Evolutionary conservation across 1,284 basidiomycete species (phyloP).

Genomic region (Apiotrichum akiyoshidainum): DNA sequence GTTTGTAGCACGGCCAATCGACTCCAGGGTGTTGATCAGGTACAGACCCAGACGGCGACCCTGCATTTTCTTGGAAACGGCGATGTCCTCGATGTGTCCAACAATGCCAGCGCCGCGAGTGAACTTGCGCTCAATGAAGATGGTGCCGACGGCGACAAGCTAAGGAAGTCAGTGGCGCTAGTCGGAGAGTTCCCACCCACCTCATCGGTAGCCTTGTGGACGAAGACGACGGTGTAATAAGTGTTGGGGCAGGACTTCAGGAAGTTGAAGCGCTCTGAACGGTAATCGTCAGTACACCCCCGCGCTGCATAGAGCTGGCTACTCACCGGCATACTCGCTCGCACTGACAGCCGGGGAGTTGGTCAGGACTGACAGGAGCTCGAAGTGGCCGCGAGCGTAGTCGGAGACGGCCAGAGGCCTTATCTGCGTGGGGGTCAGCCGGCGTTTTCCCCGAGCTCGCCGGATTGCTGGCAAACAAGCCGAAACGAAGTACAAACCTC

Average conservation of each 20-base stretch:
- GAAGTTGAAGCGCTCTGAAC: constrained; percentile 60
- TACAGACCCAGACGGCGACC: constrained; percentile 79
- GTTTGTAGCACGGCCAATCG: constrained; percentile 69
- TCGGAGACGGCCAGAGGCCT: constrained; percentile 89
- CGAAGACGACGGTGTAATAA: constrained; percentile 80
- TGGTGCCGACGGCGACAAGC: constrained; percentile 78
- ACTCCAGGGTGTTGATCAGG: constrained; percentile 78
- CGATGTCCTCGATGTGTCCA: constrained; percentile 97
- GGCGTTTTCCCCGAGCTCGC: not conserved
- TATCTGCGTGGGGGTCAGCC: constrained; percentile 57
- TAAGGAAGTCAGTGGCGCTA: constrained; percentile 37
- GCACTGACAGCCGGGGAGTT: constrained; percentile 69
- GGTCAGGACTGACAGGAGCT: constrained; percentile 78
- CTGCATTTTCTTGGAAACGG: constrained; percentile 80
- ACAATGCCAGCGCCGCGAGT: constrained; percentile 72
- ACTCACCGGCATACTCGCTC: constrained; percentile 57
- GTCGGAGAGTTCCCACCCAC: constrained; percentile 15
- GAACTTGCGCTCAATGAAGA: constrained; percentile 94
- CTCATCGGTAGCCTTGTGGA: constrained; percentile 68
- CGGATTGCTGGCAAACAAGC: not conserved
- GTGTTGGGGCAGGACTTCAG: constrained; percentile 55
- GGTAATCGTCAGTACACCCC: not conserved
- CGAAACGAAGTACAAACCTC: constrained; percentile 18
- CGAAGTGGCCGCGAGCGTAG: constrained; percentile 75
- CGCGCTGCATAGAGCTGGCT: not conserved